Evolutionary conservation across 768 basidiomycete genomes (phyloP).

Genomic region (Coprinopsis sp.): DNA sequence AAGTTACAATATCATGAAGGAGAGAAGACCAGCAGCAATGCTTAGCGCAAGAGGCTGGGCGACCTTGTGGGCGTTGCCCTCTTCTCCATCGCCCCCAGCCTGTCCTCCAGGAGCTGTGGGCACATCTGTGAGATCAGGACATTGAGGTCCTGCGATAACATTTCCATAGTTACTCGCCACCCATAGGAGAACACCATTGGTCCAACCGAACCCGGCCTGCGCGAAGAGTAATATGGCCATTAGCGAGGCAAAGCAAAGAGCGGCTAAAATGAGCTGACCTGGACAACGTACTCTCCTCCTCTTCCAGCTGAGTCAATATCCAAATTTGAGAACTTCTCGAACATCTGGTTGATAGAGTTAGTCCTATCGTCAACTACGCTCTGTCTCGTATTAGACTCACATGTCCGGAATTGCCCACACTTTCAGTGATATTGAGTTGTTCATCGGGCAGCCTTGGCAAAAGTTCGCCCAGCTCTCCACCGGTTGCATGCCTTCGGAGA

Average conservation of each 20-base stretch:
- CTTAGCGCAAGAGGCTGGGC: background rate
- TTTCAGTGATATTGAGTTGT: conserved; percentile 66
- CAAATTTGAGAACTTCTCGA: conserved; percentile 78
- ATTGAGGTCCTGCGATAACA: conserved; percentile 55
- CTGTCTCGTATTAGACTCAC: conserved; percentile 35
- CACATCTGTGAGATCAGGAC: conserved; percentile 42
- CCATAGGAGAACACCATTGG: conserved; percentile 79
- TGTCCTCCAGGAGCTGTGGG: conserved; percentile 13
- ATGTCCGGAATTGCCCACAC: conserved; percentile 65
- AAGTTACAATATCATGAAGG: background rate
- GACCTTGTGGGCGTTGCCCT: background rate
- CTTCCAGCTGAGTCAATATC: conserved; percentile 76
- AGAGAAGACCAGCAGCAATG: background rate
- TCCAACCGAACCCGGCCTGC: conserved; percentile 83
- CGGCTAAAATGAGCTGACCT: conserved; percentile 43
- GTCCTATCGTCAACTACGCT: background rate
- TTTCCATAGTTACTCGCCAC: conserved; percentile 63
- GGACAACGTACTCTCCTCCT: conserved; percentile 88
- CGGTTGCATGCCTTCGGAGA: conserved; percentile 69
- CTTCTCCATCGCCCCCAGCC: background rate
- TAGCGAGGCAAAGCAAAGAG: background rate
- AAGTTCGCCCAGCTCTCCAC: conserved; percentile 72
- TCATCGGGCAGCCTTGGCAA: conserved; percentile 64
- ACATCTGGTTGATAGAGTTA: conserved; percentile 53
- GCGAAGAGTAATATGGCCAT: background rate